Percentiles rank a stretch among this genome's conserved stretches.
These are phyloP conservation scores for Yamadazyma sp. DNA, from an alignment of 805 yeast species.

Conservation along the genomic window DNA sequence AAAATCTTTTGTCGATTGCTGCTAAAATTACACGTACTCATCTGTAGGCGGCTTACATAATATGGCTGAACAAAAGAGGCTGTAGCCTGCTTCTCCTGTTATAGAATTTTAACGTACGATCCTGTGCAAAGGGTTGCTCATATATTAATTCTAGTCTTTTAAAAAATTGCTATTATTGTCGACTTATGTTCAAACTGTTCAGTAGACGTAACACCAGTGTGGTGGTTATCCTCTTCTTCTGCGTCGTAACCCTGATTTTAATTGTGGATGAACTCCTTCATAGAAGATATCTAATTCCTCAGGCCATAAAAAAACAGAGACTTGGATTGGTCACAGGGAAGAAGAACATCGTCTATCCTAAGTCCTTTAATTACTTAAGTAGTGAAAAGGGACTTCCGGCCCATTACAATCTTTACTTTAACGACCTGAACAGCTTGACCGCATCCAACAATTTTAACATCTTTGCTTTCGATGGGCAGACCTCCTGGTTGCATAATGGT, in stretches of 20 bases:
- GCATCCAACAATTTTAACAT: conserved; percentile 4
- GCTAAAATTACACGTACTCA: too few relatives aligned
- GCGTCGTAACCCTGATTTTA: conserved; percentile 2
- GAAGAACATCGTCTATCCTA: conserved; percentile 14
- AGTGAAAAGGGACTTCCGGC: conserved; percentile 7
- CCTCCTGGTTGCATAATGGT: conserved; percentile 7
- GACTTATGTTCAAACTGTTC: not conserved
- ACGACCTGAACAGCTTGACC: conserved; percentile 7
- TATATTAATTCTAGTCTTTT: too few relatives aligned
- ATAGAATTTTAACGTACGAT: too few relatives aligned
- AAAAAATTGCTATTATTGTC: too few relatives aligned
- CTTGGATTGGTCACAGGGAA: not conserved
- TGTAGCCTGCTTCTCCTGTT: too few relatives aligned
- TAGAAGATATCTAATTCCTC: conserved; percentile 1
- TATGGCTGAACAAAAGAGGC: too few relatives aligned
- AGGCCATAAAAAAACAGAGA: not conserved
- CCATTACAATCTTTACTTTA: conserved; percentile 14
- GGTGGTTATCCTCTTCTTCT: conserved; percentile 7
- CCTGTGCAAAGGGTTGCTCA: too few relatives aligned
- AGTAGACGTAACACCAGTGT: conserved; percentile 16
- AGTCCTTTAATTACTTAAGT: conserved; percentile 1
- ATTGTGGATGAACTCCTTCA: conserved; percentile 7
- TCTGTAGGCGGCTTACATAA: too few relatives aligned
- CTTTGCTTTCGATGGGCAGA: conserved; percentile 11
- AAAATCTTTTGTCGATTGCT: too few relatives aligned